Evolutionary conservation across 805 yeast genomes (phyloP), one percentile per base, ranked within the genome.

Genomic region (Wickerhamiella vanderwaltii): DNA sequence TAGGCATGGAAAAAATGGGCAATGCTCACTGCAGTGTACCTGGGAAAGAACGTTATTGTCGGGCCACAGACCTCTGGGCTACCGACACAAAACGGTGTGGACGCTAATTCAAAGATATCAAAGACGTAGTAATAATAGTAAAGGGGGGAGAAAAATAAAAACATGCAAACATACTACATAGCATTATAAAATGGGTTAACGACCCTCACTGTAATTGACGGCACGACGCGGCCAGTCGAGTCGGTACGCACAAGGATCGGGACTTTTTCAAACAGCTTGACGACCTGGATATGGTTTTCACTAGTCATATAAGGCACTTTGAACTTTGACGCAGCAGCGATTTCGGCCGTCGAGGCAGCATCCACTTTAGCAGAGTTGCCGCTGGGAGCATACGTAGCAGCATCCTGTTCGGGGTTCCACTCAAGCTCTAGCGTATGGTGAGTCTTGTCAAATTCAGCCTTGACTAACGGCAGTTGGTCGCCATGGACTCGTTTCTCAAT

Each of bases 391-490:
- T 70, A 91, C 1, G 93, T 81, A 0, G 95, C 95, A 17, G 94
- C 73, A 59, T 88, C 96, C 41, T 81, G 73, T n/a, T 87, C 88
- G 40, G 74, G 75, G 59, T 85, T 93, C 98, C 98, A 88, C 56
- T 73, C 85, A 37, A 88, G 65, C 57, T 88, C 95, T 53, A 88
- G 67, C 7, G 75, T 62, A 34, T 84, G 70, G 30, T 71, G 64
- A 13, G 57, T 53, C 56, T 79, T 81, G 58, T 83, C 87, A 58
- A 81, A 91, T 59, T 91, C 97, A 4, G 96, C 97, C 60, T 86
- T 87, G 18, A 74, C 74, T 48, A 88, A 67, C 9, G 97, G 97
- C 43, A 91, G 67, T 62, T 91, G 97, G 62, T 91, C 98, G 20
- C 97, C 96, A 56, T 91, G 98, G 17, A 53, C 55, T 13, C 57